A percentile compares a stretch with the other conserved stretches of the same genome.
Conservation (phyloP, 257 asterid species). For the Fraxinus anomala region DNA sequence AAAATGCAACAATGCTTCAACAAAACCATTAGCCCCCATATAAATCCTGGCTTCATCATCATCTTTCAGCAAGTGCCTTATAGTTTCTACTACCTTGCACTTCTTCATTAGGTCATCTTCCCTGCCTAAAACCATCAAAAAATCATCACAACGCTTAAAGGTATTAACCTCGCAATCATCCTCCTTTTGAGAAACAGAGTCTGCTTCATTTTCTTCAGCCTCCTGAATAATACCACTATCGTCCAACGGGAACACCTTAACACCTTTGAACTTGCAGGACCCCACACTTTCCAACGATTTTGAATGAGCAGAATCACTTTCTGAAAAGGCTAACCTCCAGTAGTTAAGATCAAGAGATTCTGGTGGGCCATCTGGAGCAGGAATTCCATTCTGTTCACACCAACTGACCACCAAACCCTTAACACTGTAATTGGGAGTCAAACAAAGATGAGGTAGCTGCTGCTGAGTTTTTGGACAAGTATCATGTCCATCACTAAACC, state of each 20-base stretch:
- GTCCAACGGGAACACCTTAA: conserved; percentile 84
- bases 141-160: conserved; percentile 52
- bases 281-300: conserved; percentile 56
- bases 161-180: conserved; percentile 51
- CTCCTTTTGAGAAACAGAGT: conserved; percentile 48
- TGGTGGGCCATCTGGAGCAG: conserved; percentile 90
- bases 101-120: conserved; percentile 58
- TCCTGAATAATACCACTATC: conserved; percentile 78
- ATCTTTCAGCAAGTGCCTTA: conserved; percentile 83
- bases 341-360: conserved; percentile 96
- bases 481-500: conserved; percentile 91
- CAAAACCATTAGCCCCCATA: conserved; percentile 96
- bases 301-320: conserved; percentile 70
- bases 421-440: conserved; percentile 95
- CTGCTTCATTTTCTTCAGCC: conserved; percentile 73
- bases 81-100: conserved; percentile 75
- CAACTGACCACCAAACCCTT: conserved; percentile 94
- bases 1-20: conserved; percentile 74
- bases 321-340: conserved; percentile 91
- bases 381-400: conserved; percentile 89
- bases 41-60: conserved; percentile 94
- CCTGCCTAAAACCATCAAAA: conserved; percentile 54
- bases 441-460: conserved; percentile 84
- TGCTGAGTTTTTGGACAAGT: conserved; percentile 99
- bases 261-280: conserved; percentile 71